These are phyloP conservation scores for Aspergillus indologenus DNA, from an alignment of 495 filamentous ascomycete genomes.

Conservation along the genomic window DNA sequence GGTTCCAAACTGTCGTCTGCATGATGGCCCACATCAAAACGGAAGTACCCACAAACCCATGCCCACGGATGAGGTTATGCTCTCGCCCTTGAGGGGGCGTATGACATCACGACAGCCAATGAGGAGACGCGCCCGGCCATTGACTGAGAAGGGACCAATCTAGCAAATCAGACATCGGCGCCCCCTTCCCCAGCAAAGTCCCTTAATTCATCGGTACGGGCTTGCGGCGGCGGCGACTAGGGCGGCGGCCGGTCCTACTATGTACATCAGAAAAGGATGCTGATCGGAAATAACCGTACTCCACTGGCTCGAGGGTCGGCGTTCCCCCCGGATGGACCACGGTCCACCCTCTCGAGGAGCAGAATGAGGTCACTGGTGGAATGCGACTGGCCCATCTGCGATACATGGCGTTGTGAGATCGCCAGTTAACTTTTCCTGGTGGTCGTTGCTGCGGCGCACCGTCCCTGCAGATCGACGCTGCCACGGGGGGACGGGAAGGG, in stretches of 20 bases:
- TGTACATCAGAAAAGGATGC: conserved; percentile 14
- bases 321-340: conserved; percentile 22
- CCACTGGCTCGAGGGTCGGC: conserved; percentile 23
- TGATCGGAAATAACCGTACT: conserved; percentile 26
- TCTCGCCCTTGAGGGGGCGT: background rate
- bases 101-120: background rate
- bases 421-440: background rate
- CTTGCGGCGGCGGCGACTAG: background rate
- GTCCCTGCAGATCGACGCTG: conserved; percentile 18
- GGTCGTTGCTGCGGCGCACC: background rate
- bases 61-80: background rate
- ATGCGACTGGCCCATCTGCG: conserved; percentile 2
- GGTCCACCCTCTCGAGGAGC: conserved; percentile 11
- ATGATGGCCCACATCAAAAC: background rate
- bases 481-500: background rate
- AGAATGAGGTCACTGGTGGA: conserved; percentile 36
- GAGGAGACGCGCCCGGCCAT: background rate
- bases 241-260: conserved; percentile 1
- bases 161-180: background rate
- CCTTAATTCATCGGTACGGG: conserved; percentile 1
- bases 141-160: background rate
- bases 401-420: conserved; percentile 3
- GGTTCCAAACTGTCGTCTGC: background rate
- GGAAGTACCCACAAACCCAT: background rate
- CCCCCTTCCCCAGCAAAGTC: background rate